phyloP scores from a whole-genome alignment of 129 eudicot genomes.

The Erigeron canadensis region DNA sequence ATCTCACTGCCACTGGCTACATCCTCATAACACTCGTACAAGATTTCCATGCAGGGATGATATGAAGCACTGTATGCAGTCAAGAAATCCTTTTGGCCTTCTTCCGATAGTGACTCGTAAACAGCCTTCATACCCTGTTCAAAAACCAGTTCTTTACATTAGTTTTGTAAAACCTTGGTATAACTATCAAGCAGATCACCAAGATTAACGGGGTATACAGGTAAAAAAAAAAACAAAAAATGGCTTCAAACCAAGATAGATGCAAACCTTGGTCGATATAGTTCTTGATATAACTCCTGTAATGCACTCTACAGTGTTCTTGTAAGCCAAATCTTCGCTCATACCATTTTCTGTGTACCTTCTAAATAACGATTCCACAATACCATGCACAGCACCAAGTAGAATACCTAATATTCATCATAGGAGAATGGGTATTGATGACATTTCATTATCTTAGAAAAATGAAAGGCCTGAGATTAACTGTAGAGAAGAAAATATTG shows the following conservation, averaged over 20 bases:
- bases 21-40: constrained; percentile 97
- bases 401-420: constrained; percentile 59
- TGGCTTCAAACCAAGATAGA: neutral
- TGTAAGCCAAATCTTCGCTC: constrained; percentile 92
- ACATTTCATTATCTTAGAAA: neutral
- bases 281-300: constrained; percentile 85
- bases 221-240: constrained; percentile 13
- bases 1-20: constrained; percentile 96
- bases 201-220: neutral
- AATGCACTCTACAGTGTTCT: constrained; percentile 90
- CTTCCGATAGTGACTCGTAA: constrained; percentile 73
- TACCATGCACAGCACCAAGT: constrained; percentile 96
- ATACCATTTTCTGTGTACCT: constrained; percentile 89
- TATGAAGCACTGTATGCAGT: constrained; percentile 91
- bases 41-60: constrained; percentile 96
- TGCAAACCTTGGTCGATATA: constrained; percentile 73
- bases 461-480: neutral
- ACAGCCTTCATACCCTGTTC: constrained; percentile 88
- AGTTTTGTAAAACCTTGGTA: neutral
- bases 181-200: neutral
- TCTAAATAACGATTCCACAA: constrained; percentile 85
- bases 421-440: neutral
- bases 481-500: no score
- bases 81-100: constrained; percentile 78
- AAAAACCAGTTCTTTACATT: neutral